Conservation (phyloP, 805 yeast species). For the Kodamaea laetipori region DNA sequence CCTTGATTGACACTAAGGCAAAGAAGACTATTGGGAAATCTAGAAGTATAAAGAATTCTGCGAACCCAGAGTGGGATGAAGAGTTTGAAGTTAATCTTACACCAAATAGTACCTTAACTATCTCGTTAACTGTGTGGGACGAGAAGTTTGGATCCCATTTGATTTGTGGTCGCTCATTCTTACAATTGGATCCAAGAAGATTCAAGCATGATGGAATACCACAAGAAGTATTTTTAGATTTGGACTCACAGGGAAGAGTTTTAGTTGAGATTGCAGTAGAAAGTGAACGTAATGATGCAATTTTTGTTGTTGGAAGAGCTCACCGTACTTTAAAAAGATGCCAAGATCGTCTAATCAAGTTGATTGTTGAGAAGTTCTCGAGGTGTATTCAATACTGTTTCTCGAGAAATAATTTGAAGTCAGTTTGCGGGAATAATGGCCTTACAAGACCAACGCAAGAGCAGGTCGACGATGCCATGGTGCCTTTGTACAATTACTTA, state of each 20-base stretch:
- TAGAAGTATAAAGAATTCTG: conserved; percentile 56
- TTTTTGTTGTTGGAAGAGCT: conserved; percentile 78
- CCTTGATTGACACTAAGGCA: conserved; percentile 57
- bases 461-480: conserved; percentile 62
- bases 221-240: conserved; percentile 55
- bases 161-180: conserved; percentile 62
- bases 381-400: conserved; percentile 57
- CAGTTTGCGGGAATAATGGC: conserved; percentile 56
- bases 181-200: conserved; percentile 62
- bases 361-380: conserved; percentile 74
- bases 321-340: conserved; percentile 64
- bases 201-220: conserved; percentile 72
- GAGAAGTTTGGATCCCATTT: conserved; percentile 57
- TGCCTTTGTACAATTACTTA: conserved; percentile 73
- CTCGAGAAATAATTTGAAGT: conserved; percentile 59
- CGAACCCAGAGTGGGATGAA: conserved; percentile 85
- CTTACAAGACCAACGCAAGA: conserved; percentile 43
- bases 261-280: conserved; percentile 72
- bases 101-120: conserved; percentile 44
- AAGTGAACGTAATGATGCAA: conserved; percentile 75
- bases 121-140: conserved; percentile 73
- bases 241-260: conserved; percentile 70
- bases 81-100: conserved; percentile 61
- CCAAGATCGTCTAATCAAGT: conserved; percentile 64
- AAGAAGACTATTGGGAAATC: conserved; percentile 69